Conservation (phyloP, 306 rosid species). For the Cucurbita pepo region DNA sequence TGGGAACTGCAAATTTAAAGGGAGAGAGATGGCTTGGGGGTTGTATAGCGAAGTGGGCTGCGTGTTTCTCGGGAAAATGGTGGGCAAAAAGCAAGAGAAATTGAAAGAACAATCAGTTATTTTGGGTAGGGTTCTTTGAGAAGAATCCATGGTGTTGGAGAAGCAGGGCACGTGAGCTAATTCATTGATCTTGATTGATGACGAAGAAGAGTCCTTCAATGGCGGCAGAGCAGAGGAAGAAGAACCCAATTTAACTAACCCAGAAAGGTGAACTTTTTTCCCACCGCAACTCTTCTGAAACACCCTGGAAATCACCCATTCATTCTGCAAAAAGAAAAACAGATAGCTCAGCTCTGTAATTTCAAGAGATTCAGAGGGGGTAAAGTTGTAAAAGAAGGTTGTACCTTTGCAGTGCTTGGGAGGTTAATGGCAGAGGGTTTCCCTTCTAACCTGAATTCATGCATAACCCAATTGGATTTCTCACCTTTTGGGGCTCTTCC, state of each 20-base stretch:
- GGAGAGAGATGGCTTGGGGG: not conserved
- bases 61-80: slow-evolving; percentile 23
- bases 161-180: slow-evolving; percentile 98
- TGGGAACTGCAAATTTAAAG: slow-evolving; percentile 10
- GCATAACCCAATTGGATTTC: slow-evolving; percentile 90
- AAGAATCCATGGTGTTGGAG: slow-evolving; percentile 58
- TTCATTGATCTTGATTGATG: slow-evolving; percentile 25
- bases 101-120: not conserved
- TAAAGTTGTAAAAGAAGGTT: not conserved
- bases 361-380: not conserved
- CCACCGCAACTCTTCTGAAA: slow-evolving; percentile 63
- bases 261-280: slow-evolving; percentile 55
- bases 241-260: slow-evolving; percentile 31
- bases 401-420: slow-evolving; percentile 74
- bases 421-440: slow-evolving; percentile 45
- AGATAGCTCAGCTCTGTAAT: not conserved
- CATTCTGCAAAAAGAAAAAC: slow-evolving; percentile 38
- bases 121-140: slow-evolving; percentile 29
- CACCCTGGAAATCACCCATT: slow-evolving; percentile 89
- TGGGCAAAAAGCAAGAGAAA: not conserved
- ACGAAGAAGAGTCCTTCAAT: slow-evolving; percentile 46
- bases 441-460: slow-evolving; percentile 75
- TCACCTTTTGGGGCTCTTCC: slow-evolving; percentile 98
- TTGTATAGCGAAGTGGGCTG: slow-evolving; percentile 17
- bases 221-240: slow-evolving; percentile 33